A percentile compares a stretch with the other conserved stretches of the same genome.
Evolutionary conservation across 768 basidiomycete species (phyloP).

Genomic region (Nidularia pulvinata): DNA sequence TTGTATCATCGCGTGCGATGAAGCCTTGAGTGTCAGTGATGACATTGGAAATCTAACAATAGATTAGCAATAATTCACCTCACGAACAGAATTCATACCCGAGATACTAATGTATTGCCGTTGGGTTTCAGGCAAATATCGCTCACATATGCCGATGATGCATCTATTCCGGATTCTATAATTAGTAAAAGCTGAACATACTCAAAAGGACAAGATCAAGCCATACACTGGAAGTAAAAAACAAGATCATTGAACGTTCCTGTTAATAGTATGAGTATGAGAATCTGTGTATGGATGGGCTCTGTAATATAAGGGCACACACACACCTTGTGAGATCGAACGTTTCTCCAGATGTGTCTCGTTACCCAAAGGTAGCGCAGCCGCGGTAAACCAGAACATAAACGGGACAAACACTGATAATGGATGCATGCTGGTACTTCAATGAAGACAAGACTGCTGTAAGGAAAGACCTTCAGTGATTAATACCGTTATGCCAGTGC

Average conservation of each 20-base stretch:
- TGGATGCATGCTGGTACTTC: background rate
- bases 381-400: background rate
- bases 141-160: conserved; percentile 27
- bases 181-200: background rate
- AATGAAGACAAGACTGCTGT: too few relatives aligned
- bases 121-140: conserved; percentile 18
- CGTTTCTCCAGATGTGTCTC: background rate
- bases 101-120: conserved; percentile 12
- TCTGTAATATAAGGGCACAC: too few relatives aligned
- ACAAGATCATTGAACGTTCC: conserved; percentile 25
- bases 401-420: background rate
- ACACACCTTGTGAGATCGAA: background rate
- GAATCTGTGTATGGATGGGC: background rate
- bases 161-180: conserved; percentile 11
- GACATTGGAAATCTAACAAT: conserved; percentile 35
- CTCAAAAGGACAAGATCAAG: background rate
- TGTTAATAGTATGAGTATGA: background rate
- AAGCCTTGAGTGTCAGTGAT: conserved; percentile 46
- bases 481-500: too few relatives aligned
- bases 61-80: background rate
- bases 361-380: background rate
- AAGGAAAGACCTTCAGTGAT: too few relatives aligned
- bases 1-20: conserved; percentile 41
- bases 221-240: conserved; percentile 26
- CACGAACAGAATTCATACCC: conserved; percentile 2